Conservation (phyloP, 768 basidiomycete genomes). For the Phaffia australis region DNA sequence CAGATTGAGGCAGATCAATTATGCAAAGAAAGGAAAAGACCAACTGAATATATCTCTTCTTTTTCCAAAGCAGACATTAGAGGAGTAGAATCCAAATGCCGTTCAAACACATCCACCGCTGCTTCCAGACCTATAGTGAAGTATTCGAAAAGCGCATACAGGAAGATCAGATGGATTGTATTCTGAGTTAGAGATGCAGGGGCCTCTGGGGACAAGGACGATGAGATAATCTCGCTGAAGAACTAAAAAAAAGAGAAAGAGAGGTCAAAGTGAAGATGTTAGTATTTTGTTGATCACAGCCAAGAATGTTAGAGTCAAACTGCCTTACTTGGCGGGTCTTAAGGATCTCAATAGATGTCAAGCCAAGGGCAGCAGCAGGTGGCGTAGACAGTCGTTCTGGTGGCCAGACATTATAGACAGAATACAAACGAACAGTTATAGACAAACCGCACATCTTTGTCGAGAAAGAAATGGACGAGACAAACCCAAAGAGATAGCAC, state of each 20-base stretch:
- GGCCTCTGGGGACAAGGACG: slow-evolving; percentile 18
- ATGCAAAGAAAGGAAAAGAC: background rate
- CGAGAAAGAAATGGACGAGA: slow-evolving; percentile 15
- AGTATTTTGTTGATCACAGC: too few species aligned
- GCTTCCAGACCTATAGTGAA: slow-evolving; percentile 29
- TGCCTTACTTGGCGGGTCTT: slow-evolving; percentile 30
- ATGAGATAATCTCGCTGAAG: slow-evolving; percentile 15
- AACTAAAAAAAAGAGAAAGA: slow-evolving; percentile 4
- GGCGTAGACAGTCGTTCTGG: too few species aligned
- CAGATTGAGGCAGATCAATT: too few species aligned
- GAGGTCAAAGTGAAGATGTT: background rate
- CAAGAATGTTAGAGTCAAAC: background rate
- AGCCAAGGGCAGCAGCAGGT: background rate
- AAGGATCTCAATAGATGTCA: slow-evolving; percentile 16
- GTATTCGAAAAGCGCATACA: slow-evolving; percentile 31
- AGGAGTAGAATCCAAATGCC: background rate
- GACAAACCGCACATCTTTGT: too few species aligned
- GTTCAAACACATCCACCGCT: slow-evolving; percentile 24
- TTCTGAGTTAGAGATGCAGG: slow-evolving; percentile 23
- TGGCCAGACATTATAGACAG: background rate
- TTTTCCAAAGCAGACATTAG: background rate
- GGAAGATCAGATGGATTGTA: slow-evolving; percentile 26
- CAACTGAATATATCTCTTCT: slow-evolving; percentile 9
- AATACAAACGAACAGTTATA: background rate
- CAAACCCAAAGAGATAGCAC: slow-evolving; percentile 16